phyloP scores from a whole-genome alignment of 352 stramenopile species.

The Pythium angustatum region DNA sequence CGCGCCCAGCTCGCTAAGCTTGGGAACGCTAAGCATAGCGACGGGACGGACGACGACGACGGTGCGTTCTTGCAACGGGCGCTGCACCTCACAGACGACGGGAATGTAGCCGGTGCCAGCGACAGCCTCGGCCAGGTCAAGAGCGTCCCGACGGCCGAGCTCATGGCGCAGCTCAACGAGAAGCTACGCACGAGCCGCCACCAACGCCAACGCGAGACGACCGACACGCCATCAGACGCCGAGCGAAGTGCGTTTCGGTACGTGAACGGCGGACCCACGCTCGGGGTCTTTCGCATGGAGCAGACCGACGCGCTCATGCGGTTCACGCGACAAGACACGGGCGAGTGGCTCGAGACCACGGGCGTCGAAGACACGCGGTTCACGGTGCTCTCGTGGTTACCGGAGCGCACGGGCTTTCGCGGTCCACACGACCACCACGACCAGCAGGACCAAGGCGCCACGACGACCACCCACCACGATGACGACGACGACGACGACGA shows the following conservation, averaged over 20 bases:
- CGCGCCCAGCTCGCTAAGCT: constrained; percentile 24
- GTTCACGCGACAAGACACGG: constrained; percentile 60
- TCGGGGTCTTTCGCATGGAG: constrained; percentile 71
- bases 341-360: constrained; percentile 69
- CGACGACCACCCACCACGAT: background rate
- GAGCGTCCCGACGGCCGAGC: constrained; percentile 20
- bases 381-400: constrained; percentile 28
- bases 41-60: constrained; percentile 4
- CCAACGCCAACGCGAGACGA: background rate
- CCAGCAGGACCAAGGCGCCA: constrained; percentile 8
- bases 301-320: constrained; percentile 55
- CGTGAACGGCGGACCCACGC: constrained; percentile 52
- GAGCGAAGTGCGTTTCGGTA: constrained; percentile 28
- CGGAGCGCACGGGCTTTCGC: constrained; percentile 21
- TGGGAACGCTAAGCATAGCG: constrained; percentile 8
- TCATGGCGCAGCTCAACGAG: constrained; percentile 20
- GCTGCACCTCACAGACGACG: no score
- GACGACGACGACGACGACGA: constrained; percentile 28
- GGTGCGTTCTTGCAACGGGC: constrained; percentile 13
- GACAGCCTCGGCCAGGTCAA: background rate
- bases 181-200: no score
- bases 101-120: no score
- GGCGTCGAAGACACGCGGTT: constrained; percentile 43
- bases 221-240: background rate
- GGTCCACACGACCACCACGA: no score